Evolutionary conservation across 23 red algal genomes (phyloP), one percentile per base, ranked within the genome.

Genomic region (Gracilariopsis chorda): DNA sequence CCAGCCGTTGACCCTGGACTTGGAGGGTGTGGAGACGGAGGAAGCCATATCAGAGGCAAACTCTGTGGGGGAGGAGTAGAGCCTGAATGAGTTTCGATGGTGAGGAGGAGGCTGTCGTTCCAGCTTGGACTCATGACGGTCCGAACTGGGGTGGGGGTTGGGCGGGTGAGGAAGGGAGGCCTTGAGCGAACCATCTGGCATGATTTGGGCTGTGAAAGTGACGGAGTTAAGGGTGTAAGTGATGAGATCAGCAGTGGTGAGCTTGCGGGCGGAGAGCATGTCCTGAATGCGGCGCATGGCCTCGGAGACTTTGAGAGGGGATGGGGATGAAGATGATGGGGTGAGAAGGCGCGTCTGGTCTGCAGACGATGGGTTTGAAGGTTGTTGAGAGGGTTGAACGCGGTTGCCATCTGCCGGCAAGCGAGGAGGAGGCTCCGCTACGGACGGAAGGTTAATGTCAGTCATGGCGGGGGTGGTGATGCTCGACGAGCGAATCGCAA

Each of bases 271-370:
- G 28, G 48, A 59, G 13, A 80, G 52, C 76, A 80, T 57, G 32
- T 53, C 76, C 52, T 80, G 76, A 48, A 80, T 32, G 25, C 76
- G 76, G 76, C 76, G 76, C 76, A 80, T 80, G 32, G 76, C 39
- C 34, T 80, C 76, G 52, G 76, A 80, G 52, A 80, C 76, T 17
- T 59, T 35, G 52, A 59, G 76, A 28, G 76, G 52, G 52, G 76
- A 55, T 1, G 33, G 76, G 40, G 62, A 68, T 5, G 62, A 1
- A n/a, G 62, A 68, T 16, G 62, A 68, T 30, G 8, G 28, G 13
- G 34, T 30, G 33, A 36, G 33, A 25, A 25, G 33, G 20, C 20
- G 28, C 8, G 62, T 2, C 33, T 30, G 62, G 33, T 68, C n/a
- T 17, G 33, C 8, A 21, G 67, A 9, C 28, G 67, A 36, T 36